These are phyloP conservation scores for Fusarium stilboides DNA, from an alignment of 2,329 filamentous ascomycete species.

Conservation along the genomic window DNA sequence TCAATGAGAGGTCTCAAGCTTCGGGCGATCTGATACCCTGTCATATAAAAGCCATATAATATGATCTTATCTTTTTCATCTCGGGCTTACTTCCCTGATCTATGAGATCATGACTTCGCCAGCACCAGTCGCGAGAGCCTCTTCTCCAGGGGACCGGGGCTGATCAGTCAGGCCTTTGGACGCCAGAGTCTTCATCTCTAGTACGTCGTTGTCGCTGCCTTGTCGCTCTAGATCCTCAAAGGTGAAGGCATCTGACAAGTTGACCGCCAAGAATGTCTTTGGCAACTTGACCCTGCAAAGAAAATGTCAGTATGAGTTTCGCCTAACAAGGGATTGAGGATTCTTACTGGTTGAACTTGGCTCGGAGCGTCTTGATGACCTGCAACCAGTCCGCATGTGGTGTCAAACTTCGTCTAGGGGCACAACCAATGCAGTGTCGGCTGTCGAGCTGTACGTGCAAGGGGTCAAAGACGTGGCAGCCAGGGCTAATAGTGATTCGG, in stretches of 20 bases:
- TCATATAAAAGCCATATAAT: slow-evolving; percentile 25
- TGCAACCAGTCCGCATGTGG: slow-evolving; percentile 95
- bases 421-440: slow-evolving; percentile 95
- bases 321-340: slow-evolving; percentile 11
- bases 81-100: slow-evolving; percentile 18
- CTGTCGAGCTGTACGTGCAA: slow-evolving; percentile 96
- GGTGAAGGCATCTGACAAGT: slow-evolving; percentile 73
- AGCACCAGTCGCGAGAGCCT: slow-evolving; percentile 41
- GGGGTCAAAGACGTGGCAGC: slow-evolving; percentile 96
- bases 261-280: slow-evolving; percentile 76
- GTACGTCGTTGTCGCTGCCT: slow-evolving; percentile 61
- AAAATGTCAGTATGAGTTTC: slow-evolving; percentile 36
- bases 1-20: slow-evolving; percentile 1
- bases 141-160: slow-evolving; percentile 28
- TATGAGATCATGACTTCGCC: slow-evolving; percentile 47
- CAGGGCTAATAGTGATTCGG: slow-evolving; percentile 94
- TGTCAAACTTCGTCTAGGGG: slow-evolving; percentile 90
- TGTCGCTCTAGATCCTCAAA: slow-evolving; percentile 71
- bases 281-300: slow-evolving; percentile 73
- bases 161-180: slow-evolving; percentile 50
- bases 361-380: slow-evolving; percentile 94
- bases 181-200: slow-evolving; percentile 63
- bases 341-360: slow-evolving; percentile 93
- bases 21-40: slow-evolving; percentile 16
- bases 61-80: slow-evolving; percentile 8